A percentile compares a stretch with the other conserved stretches of the same genome.
Evolutionary conservation across 345 rosid genomes (phyloP).

Genomic region (Dipteronia dyeriana): DNA sequence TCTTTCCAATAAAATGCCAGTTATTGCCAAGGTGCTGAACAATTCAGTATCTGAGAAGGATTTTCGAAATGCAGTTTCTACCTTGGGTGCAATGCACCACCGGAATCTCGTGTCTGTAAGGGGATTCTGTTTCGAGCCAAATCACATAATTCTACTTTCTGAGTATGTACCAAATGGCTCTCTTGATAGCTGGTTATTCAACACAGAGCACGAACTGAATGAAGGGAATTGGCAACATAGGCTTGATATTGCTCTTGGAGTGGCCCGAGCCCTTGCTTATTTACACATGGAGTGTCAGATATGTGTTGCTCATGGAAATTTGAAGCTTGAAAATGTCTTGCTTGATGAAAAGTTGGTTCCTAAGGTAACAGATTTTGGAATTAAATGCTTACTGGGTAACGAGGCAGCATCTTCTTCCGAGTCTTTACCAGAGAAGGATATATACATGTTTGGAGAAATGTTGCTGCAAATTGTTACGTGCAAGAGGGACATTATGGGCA

Average conservation of each 20-base stretch:
- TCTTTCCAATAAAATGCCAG: constrained; percentile 27
- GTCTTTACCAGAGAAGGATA: constrained; percentile 33
- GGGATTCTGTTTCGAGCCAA: constrained; percentile 39
- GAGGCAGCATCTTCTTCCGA: constrained; percentile 36
- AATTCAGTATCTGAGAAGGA: constrained; percentile 27
- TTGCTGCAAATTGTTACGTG: constrained; percentile 34
- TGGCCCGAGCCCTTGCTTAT: constrained; percentile 44
- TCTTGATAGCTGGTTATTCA: constrained; percentile 34
- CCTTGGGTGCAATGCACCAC: constrained; percentile 39
- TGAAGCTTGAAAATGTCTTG: constrained; percentile 39
- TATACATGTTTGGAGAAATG: constrained; percentile 41
- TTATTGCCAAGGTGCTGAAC: constrained; percentile 29
- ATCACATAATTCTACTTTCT: constrained; percentile 21
- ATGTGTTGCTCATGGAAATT: constrained; percentile 37
- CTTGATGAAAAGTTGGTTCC: constrained; percentile 39
- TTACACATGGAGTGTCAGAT: constrained; percentile 37
- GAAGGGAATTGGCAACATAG: constrained; percentile 33
- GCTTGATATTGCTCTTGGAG: constrained; percentile 40
- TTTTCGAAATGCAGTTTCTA: constrained; percentile 35
- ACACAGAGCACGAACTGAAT: constrained; percentile 15
- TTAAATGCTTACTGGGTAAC: constrained; percentile 23
- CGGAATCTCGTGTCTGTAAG: constrained; percentile 36
- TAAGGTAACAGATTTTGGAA: constrained; percentile 38
- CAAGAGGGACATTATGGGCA: constrained; percentile 25
- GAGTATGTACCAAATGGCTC: constrained; percentile 33